phyloP scores from a whole-genome alignment of 345 rosid genomes.

The Citrus cavaleriei region DNA sequence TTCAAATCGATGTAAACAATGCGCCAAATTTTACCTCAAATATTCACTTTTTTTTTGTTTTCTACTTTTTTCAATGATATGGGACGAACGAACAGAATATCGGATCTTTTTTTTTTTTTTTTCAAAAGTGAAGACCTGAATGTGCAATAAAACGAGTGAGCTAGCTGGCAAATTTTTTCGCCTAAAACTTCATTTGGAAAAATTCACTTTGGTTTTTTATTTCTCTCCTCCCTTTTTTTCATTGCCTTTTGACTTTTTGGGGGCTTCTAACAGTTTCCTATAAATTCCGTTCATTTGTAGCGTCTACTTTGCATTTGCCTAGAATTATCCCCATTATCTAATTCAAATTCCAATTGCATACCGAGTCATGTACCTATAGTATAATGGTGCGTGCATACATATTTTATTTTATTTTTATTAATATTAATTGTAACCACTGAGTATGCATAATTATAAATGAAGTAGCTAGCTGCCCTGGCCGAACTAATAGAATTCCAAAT shows the following conservation, averaged over 20 bases:
- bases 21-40: neutral
- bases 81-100: neutral
- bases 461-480: neutral
- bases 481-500: neutral
- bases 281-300: conserved; percentile 27
- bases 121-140: neutral
- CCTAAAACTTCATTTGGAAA: conserved; percentile 12
- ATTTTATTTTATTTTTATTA: neutral
- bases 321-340: neutral
- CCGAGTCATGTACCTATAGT: conserved; percentile 1
- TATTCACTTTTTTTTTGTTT: neutral
- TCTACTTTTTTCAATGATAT: neutral
- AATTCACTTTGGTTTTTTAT: neutral
- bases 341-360: neutral
- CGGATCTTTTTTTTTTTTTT: too few relatives aligned
- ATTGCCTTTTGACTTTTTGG: conserved; percentile 22
- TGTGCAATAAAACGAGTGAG: neutral
- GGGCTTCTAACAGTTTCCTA: conserved; percentile 1
- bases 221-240: conserved; percentile 4
- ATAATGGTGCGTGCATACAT: neutral
- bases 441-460: neutral
- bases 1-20: neutral
- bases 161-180: neutral
- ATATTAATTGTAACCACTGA: neutral
- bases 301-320: conserved; percentile 7